phyloP scores from a whole-genome alignment of 2,329 filamentous ascomycete genomes.

The Fusarium nurragi region DNA sequence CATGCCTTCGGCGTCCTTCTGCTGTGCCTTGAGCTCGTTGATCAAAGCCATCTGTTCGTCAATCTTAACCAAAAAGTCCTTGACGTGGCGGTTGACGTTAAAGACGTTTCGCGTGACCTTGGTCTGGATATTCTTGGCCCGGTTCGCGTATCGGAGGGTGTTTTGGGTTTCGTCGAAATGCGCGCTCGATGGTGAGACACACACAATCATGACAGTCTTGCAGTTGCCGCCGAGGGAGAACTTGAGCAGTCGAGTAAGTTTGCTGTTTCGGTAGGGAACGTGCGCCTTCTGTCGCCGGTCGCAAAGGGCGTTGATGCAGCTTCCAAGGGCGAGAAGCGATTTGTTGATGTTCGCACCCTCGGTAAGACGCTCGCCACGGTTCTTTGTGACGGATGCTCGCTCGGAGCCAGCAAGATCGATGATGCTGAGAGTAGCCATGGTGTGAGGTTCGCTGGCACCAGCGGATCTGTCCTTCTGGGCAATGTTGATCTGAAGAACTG shows the following conservation, averaged over 20 bases:
- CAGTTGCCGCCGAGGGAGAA: slow-evolving; percentile 98
- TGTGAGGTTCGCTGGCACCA: slow-evolving; percentile 91
- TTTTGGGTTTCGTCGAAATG: slow-evolving; percentile 99
- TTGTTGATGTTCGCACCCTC: slow-evolving; percentile 99
- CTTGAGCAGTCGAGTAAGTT: slow-evolving; percentile 92
- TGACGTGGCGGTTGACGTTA: slow-evolving; percentile 98
- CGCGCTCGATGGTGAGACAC: slow-evolving; percentile 93
- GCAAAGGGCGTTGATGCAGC: slow-evolving; percentile 98
- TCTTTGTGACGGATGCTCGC: slow-evolving; percentile 95
- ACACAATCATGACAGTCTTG: slow-evolving; percentile 99
- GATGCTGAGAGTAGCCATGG: slow-evolving; percentile 97
- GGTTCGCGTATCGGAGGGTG: slow-evolving; percentile 94
- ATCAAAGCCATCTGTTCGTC: slow-evolving; percentile 98
- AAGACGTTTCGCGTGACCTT: slow-evolving; percentile 99
- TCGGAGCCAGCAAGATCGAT: slow-evolving; percentile 98
- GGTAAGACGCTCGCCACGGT: slow-evolving; percentile 86
- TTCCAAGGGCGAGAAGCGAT: slow-evolving; percentile 90
- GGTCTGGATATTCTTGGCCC: slow-evolving; percentile 99
- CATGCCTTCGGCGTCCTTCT: slow-evolving; percentile 84
- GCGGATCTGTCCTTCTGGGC: slow-evolving; percentile 95
- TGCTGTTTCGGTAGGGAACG: slow-evolving; percentile 97
- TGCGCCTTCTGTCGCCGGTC: slow-evolving; percentile 92
- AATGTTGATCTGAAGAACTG: slow-evolving; percentile 96
- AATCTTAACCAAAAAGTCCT: slow-evolving; percentile 99
- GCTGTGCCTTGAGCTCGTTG: slow-evolving; percentile 91